Base-by-base conservation (phyloP, 805 yeast species). In the Zygotorulaspora florentina region DNA sequence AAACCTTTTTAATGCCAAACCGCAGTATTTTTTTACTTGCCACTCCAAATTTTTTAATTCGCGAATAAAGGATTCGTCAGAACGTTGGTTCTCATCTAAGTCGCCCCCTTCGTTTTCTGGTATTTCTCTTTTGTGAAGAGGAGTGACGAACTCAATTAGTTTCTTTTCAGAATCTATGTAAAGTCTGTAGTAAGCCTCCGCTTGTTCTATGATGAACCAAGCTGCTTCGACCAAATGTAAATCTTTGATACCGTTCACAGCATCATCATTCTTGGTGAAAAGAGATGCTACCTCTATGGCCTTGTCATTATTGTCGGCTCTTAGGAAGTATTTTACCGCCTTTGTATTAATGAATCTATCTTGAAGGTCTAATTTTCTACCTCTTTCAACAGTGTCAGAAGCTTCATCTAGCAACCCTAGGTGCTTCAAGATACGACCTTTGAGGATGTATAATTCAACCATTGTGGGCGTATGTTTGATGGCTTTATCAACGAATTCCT, bases 341-440 rank as follows among this genome's bases (percentile, higher is more conserved):
- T 88, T 89, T 45, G 96, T 79, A 65, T 93, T 93, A 59, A 93
- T 79, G 62, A 87, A 91, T 53, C 99, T 74, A 66, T 93, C 99
- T 64, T 88, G 96, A 47, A 85, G 73, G 62, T 93, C 96, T 45
- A 85, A 66, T 43, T 71, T 63, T 55, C 96, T 76, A 12, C 91
- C 96, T 44, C 73, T 75, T 47, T 82, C 77, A 76, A 89, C 79
- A 23, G 73, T 61, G 12, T 74, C 75, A 16, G 85, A 78, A 11
- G 97, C 97, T 23, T 73, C 75, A 1, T 52, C 58, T 23, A 77
- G 57, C 47, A 81, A 72, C n/a, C 87, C 87, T 36, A 72, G 64
- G 53, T 86, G 89, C 62, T 89, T 88, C 50, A 79, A 69, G 34
- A 93, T 74, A 58, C 95, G 76, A 3, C 95, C 96, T 56, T 87